Conservation (phyloP, 495 filamentous ascomycete species). For the Staphylotrichum longicolle region DNA sequence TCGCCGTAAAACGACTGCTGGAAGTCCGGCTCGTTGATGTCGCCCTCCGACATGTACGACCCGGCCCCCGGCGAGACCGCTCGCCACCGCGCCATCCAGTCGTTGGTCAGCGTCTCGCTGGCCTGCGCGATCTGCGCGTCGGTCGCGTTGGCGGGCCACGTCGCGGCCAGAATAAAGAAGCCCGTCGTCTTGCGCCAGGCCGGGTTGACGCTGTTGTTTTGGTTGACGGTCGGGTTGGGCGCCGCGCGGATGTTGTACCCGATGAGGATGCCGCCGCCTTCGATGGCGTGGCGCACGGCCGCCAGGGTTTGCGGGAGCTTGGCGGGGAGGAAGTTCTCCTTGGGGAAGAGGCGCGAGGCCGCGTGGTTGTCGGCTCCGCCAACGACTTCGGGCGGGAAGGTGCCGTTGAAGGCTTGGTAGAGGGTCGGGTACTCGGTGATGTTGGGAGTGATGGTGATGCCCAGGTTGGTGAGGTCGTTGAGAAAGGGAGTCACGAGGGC, state of each 20-base stretch:
- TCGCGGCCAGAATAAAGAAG: slow-evolving; percentile 47
- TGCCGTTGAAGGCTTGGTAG: slow-evolving; percentile 46
- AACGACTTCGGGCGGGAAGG: slow-evolving; percentile 49
- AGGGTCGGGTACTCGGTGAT: slow-evolving; percentile 52
- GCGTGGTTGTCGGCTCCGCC: slow-evolving; percentile 39
- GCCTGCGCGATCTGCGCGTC: slow-evolving; percentile 40
- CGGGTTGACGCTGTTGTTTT: slow-evolving; percentile 46
- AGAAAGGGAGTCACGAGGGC: slow-evolving; percentile 49
- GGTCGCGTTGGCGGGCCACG: slow-evolving; percentile 41
- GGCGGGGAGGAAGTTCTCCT: slow-evolving; percentile 43
- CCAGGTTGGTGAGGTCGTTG: slow-evolving; percentile 35
- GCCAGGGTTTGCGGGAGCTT: slow-evolving; percentile 46
- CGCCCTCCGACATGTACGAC: slow-evolving; percentile 50
- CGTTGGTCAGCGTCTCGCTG: slow-evolving; percentile 49
- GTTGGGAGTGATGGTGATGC: slow-evolving; percentile 42
- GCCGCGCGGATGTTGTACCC: slow-evolving; percentile 13
- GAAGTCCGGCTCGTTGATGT: slow-evolving; percentile 58
- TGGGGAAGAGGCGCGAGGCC: slow-evolving; percentile 53
- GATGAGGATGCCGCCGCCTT: slow-evolving; percentile 17
- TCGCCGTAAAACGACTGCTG: slow-evolving; percentile 57
- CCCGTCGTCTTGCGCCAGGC: slow-evolving; percentile 49
- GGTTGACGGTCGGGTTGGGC: slow-evolving; percentile 32
- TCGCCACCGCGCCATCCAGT: slow-evolving; percentile 45
- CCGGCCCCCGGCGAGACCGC: slow-evolving; percentile 44
- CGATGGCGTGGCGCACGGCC: slow-evolving; percentile 45